Conservation (phyloP, 2,329 filamentous ascomycete species). For the Penicillium sp. region DNA sequence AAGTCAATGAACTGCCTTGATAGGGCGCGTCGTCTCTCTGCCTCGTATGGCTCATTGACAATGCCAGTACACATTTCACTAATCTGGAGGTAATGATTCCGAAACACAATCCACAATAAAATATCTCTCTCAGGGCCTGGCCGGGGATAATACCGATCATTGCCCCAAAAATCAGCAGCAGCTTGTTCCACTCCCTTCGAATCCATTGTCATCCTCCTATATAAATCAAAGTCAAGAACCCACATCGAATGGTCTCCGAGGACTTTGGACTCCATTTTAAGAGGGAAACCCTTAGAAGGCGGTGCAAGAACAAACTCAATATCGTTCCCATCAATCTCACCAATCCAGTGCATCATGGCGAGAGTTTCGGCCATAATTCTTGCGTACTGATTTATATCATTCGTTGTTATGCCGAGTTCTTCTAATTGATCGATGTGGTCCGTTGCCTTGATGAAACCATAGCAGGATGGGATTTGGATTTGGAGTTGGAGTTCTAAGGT, state of each 20-base stretch:
- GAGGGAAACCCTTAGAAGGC: not conserved
- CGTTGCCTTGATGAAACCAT: not conserved
- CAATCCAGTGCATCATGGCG: not conserved
- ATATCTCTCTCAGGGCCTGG: constrained; percentile 28
- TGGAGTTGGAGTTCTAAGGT: not conserved
- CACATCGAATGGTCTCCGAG: not conserved
- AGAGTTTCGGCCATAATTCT: not conserved
- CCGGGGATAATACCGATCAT: constrained; percentile 45
- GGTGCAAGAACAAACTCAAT: not conserved
- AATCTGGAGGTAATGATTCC: constrained; percentile 26
- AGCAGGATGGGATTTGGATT: not conserved
- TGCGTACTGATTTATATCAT: not conserved
- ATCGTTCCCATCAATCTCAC: not conserved
- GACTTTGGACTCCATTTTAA: not conserved
- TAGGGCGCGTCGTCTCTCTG: not conserved
- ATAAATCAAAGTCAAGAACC: not conserved
- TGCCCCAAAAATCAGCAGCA: not conserved
- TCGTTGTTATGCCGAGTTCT: not conserved
- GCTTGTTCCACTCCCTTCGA: not conserved
- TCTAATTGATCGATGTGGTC: constrained; percentile 20
- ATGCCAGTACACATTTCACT: constrained; percentile 2
- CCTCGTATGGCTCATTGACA: not conserved
- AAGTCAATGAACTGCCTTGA: constrained; percentile 10
- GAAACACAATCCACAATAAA: constrained; percentile 28
- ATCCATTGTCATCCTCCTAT: not conserved